Conservation (phyloP, 2,329 filamentous ascomycete genomes). For the Colletotrichum theobromicola region DNA sequence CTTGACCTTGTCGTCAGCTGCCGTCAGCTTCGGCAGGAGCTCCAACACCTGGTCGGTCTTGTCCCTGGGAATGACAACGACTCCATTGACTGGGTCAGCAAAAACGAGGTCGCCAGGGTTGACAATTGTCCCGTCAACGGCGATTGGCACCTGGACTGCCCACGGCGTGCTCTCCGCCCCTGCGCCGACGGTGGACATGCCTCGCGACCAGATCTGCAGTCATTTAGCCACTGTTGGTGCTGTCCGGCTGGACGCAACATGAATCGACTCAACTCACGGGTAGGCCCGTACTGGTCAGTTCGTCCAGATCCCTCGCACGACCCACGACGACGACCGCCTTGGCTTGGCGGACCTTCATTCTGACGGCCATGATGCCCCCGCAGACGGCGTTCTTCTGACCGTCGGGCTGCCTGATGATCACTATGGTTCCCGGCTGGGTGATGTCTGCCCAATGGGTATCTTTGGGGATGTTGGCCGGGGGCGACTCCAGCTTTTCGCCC, state of each 20-base stretch:
- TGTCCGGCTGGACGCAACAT: background rate
- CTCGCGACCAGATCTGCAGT: slow-evolving; percentile 58
- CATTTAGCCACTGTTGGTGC: background rate
- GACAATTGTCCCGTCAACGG: slow-evolving; percentile 47
- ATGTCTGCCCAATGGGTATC: slow-evolving; percentile 74
- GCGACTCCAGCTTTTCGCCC: slow-evolving; percentile 40
- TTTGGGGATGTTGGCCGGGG: slow-evolving; percentile 55
- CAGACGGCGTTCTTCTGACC: slow-evolving; percentile 73
- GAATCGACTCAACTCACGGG: slow-evolving; percentile 49
- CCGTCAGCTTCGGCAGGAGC: slow-evolving; percentile 56
- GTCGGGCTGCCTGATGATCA: slow-evolving; percentile 69
- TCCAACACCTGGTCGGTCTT: slow-evolving; percentile 65
- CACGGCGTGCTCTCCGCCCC: slow-evolving; percentile 62
- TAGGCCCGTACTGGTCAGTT: slow-evolving; percentile 60
- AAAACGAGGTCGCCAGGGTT: slow-evolving; percentile 71
- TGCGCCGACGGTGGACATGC: slow-evolving; percentile 62
- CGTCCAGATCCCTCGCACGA: slow-evolving; percentile 68
- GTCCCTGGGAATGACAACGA: slow-evolving; percentile 69
- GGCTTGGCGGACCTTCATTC: slow-evolving; percentile 68
- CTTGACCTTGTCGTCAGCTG: slow-evolving; percentile 66
- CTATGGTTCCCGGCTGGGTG: slow-evolving; percentile 62
- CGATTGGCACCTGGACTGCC: slow-evolving; percentile 51
- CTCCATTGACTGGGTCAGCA: slow-evolving; percentile 71
- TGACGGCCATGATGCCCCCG: slow-evolving; percentile 77
- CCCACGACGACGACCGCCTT: slow-evolving; percentile 71